Evolutionary conservation across 345 rosid species (phyloP), one percentile per base, ranked within the genome.

Genomic region (Sapria himalayana): DNA sequence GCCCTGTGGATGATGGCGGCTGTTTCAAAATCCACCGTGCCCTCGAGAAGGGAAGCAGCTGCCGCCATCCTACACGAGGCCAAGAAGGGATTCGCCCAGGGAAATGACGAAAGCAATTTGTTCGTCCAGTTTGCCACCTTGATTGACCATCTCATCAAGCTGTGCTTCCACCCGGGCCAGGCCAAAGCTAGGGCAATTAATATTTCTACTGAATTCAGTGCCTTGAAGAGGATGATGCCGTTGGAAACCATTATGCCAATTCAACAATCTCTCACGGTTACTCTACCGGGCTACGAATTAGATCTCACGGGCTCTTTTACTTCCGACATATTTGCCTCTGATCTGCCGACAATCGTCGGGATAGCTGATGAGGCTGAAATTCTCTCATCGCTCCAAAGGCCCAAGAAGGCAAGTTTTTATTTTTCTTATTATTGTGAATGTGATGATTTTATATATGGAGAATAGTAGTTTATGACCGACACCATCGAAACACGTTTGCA

Each of bases 191-290:
- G 35, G 60, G 55, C 74, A 11, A 78, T 89, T 55, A 89, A 78
- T 58, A 79, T 89, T 53, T 61, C 91, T 22, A 74, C 93, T 29
- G 98, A 89, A 66, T 89, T 89, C 55, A 89, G 98, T 67, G 77
- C 94, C 59, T 59, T 89, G 64, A 89, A 82, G 67, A 74, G 94
- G 62, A 78, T 78, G 93, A 82, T 89, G 98, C 98, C 93, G 2
- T 37, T 74, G 52, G 93, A 75, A 50, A 72, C 82, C 39, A 74
- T 82, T 47, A 74, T 82, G 94, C 98, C 98, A 50, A 69, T 66
- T 51, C 91, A 82, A 59, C 85, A 76, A 52, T 89, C 98, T 63
- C 92, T 89, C 34, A 74, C 85, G 59, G 73, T 79, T 61, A 76
- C 65, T 65, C 62, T 78, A 36, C 85, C 93, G 39, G 50, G 72